Conservation (phyloP, 2,329 filamentous ascomycete genomes). For the Cladosporium sp. region DNA sequence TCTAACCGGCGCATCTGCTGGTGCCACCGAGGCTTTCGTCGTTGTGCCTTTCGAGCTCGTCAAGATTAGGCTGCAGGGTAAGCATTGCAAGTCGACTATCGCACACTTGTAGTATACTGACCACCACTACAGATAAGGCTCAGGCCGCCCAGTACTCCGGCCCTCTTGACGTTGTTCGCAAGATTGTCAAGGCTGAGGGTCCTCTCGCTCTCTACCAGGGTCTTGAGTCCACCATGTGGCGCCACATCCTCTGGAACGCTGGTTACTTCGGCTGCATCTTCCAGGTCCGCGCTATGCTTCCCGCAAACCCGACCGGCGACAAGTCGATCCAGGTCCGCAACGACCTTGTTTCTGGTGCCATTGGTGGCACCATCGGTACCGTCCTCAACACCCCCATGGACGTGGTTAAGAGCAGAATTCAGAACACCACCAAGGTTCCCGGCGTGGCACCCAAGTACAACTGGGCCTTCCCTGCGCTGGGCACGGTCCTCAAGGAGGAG, state of each 20-base stretch:
- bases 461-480: conserved; percentile 90
- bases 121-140: conserved; percentile 66
- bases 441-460: conserved; percentile 91
- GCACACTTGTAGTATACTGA: conserved; percentile 12
- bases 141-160: conserved; percentile 85
- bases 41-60: conserved; percentile 98
- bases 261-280: conserved; percentile 99
- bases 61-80: conserved; percentile 87
- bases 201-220: conserved; percentile 91
- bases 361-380: conserved; percentile 89
- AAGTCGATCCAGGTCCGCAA: conserved; percentile 82
- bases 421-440: conserved; percentile 84
- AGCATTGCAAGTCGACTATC: conserved; percentile 5
- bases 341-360: conserved; percentile 79
- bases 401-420: conserved; percentile 96
- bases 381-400: conserved; percentile 94
- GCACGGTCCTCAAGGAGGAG: conserved; percentile 88
- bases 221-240: conserved; percentile 94
- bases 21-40: conserved; percentile 93
- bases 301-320: conserved; percentile 65
- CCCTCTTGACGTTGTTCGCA: conserved; percentile 74
- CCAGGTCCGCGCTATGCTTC: conserved; percentile 85
- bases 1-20: conserved; percentile 89
- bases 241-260: conserved; percentile 90
- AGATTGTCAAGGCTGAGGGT: conserved; percentile 83